Evolutionary conservation across 495 filamentous ascomycete species (phyloP), one percentile per base, ranked within the genome.

Genomic region (Stereocaulon alpinum): DNA sequence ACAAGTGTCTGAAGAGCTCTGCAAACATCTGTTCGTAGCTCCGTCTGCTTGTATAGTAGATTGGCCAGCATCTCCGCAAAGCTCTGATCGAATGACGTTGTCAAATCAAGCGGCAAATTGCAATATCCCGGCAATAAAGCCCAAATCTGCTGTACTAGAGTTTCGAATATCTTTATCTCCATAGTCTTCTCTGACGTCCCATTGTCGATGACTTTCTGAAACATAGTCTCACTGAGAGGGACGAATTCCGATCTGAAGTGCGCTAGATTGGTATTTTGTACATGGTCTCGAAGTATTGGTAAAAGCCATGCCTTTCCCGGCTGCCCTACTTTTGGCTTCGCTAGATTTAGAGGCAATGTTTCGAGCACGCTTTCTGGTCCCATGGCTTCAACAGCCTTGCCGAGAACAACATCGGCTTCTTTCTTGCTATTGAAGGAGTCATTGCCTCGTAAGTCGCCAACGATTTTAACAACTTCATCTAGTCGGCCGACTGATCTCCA

Each of bases 151-250:
- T 94, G 87, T 2, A 98, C 88, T 1, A 98, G 69, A 0, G 93
- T 97, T 71, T 98, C 93, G 71, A 91, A 97, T 60, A 98, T 94
- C 76, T 98, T 98, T 66, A 88, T 82, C 68, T 96, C 89, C 75
- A 96, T 87, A 0, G 88, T 88, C 75, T 94, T 96, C 68, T 89
- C 86, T 9, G 81, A 81, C 3, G 80, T 75, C 12, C 83, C 86
- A 65, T 89, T 85, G 52, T 92, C 86, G 42, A 95, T 74, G 18
- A 96, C 87, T 60, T 80, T 84, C 69, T 96, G 89, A 70, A 91
- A 96, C 72, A 98, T 89, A 11, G 75, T 73, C 66, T 95, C 88
- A 68, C 91, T 96, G 42, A 98, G 71, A 15, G 94, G 90, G 17
- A 95, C 84, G 64, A 98, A 82, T 63, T 92, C 87, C 17, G 79